Evolutionary conservation across 495 filamentous ascomycete genomes (phyloP), one percentile per base, ranked within the genome.

Genomic region (Annulohypoxylon nitens): DNA sequence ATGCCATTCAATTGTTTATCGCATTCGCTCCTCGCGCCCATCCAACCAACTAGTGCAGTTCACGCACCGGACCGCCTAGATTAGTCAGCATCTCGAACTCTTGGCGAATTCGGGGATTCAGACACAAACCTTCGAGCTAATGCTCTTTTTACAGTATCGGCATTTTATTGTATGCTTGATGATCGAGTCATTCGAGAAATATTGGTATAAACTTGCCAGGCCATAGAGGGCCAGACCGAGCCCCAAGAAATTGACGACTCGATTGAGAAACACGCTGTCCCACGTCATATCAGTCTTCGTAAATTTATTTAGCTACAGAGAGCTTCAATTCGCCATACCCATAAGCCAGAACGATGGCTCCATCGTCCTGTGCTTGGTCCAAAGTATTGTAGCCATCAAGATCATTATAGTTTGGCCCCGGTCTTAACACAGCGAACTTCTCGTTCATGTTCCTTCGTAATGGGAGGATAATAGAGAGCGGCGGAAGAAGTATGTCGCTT

Each of bases 1-100:
- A 16, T n/a, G 14, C 39, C 12, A n/a, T 43, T 5, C 11, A n/a
- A 36, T 12, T 25, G 20, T 62, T 26, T 57, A 75, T 67, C 63
- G 71, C 71, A 75, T 78, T 48, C 76, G 74, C 54, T 92, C 89
- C 77, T 93, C 91, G 71, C 91, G 84, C n/a, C 91, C 91, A 81
- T 93, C 91, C 71, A 89, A 87, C 91, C 91, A 93, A 68, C 89
- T 92, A 4, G 90, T 92, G 76, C 91, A 93, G 69, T 93, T 90
- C 16, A 90, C 76, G 78, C 91, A 93, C 1, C 91, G 85, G 54
- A 79, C 75, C 16, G 89, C 88, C 90, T 92, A 51, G 30, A 1
- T 9, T 18, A 18, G 45, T 69, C 60, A 53, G 50, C 61, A 59
- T 37, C 58, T 16, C 5, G 1, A 3, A 41, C 61, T 18, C 25